Base-by-base conservation (phyloP, 225 moss, liverwort and hornwort species). In the Polytrichum formosum region DNA sequence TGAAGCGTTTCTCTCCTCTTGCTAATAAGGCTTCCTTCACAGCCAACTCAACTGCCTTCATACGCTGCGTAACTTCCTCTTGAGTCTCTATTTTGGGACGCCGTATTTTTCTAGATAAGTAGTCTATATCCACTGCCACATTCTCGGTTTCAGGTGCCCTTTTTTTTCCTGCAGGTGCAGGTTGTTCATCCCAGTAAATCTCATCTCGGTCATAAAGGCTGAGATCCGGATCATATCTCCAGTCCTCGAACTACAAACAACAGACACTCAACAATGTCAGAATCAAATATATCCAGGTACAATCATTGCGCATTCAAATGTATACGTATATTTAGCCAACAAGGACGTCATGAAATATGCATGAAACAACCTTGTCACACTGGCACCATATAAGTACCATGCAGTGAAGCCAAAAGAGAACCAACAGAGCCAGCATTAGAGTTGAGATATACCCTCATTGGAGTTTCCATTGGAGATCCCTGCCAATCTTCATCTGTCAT, bases 11-110 rank as follows among this genome's bases (percentile, higher is more conserved):
- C 75, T 98, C 97, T 69, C 97, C 97, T 65, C 97, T 80, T 55
- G 94, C 94, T 70, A 94, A 78, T 77, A 98, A 83, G 16, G 94
- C 97, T 83, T 98, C 97, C 72, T 94, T 92, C 10, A 98, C 94
- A 72, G 97, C 97, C 74, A 94, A 83, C 81, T 98, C 97, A 64
- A 98, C 92, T 54, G 97, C 92, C 56, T 90, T 94, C 97, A 98
- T 92, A 53, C 92, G 92, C 77, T 98, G 92, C 13, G 89, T 83
- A 46, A 98, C 90, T 75, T 98, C 97, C 64, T 98, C 97, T 72
- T 92, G 88, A 0, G 97, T 94, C 77, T 98, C 97, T 70, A 88
- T 77, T 78, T 87, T 98, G 18, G 97, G 94, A 66, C 86, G 88
- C 35, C 97, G 81, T 22, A 98, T 79, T 79, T 94, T 98, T 77